Evolutionary conservation across 768 basidiomycete genomes (phyloP), one percentile per base, ranked within the genome.

Genomic region (Boletus tomentosulus): DNA sequence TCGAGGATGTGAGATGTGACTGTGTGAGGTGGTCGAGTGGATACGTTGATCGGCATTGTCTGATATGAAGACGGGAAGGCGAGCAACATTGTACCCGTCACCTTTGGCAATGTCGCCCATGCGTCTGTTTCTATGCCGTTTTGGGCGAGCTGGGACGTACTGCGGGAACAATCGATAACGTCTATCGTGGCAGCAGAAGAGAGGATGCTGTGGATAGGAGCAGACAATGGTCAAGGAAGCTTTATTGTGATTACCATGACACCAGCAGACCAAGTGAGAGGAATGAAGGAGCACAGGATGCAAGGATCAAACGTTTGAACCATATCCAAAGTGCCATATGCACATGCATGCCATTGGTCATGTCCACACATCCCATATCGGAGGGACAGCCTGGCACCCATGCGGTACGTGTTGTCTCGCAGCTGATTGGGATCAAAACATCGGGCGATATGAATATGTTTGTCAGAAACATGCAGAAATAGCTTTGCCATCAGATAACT

Each of bases 391-490:
- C 50, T 46, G 41, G 53, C 13, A 51, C 31, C 58, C 62, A 55
- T 58, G 62, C 56, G 57, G 56, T 46, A 24, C 42, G 48, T 51
- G 47, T 51, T 34, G 35, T 30, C 34, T n/a, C 6, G 41, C 24
- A 46, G 38, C 38, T 34, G 41, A 57, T 34, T 54, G 60, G 50
- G 42, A 43, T 41, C 19, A 27, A 9, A 44, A 56, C 52, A 49
- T 55, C 62, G 59, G 57, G 64, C 59, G 59, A 59, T 65, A 65
- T 66, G 65, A 59, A 59, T 45, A 54, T 37, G 62, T 62, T 58
- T 9, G 62, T 56, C 51, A 63, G 55, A 57, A 44, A 55, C 9
- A 30, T 10, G 31, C 62, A 57, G 52, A 60, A 45, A 59, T 53
- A 49, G 47, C 7, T 45, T 43, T 31, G 2, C 42, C 56, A 62